Evolutionary conservation across 768 basidiomycete genomes (phyloP).

Genomic region (Amanita phalloides): DNA sequence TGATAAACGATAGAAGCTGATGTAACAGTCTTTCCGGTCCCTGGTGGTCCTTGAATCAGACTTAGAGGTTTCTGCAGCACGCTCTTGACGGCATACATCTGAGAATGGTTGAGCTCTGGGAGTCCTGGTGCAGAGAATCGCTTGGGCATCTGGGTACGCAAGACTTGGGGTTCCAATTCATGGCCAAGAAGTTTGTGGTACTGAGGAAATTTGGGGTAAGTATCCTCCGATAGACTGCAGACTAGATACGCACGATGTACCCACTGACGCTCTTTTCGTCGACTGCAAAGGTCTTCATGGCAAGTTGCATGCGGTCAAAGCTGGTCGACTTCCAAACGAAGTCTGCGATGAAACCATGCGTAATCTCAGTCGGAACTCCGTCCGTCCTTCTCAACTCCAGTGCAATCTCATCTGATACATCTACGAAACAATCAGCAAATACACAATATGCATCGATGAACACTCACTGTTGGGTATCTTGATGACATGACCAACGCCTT

Average conservation of each 20-base stretch:
- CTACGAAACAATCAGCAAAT: slow-evolving; percentile 25
- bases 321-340: slow-evolving; percentile 99
- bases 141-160: slow-evolving; percentile 91
- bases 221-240: neutral
- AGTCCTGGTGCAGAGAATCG: slow-evolving; percentile 95
- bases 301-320: slow-evolving; percentile 98
- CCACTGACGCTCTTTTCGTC: slow-evolving; percentile 99
- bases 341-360: slow-evolving; percentile 93
- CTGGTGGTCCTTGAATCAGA: slow-evolving; percentile 96
- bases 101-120: slow-evolving; percentile 97
- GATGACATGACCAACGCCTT: slow-evolving; percentile 95
- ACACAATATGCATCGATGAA: slow-evolving; percentile 1
- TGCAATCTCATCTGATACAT: slow-evolving; percentile 96
- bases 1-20: slow-evolving; percentile 99
- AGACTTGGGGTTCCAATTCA: slow-evolving; percentile 89
- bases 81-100: slow-evolving; percentile 99
- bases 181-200: slow-evolving; percentile 99
- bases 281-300: slow-evolving; percentile 99
- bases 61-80: slow-evolving; percentile 97
- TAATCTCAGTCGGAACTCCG: slow-evolving; percentile 88
- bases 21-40: slow-evolving; percentile 98
- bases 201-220: slow-evolving; percentile 25
- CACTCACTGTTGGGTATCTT: slow-evolving; percentile 96
- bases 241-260: slow-evolving; percentile 69
- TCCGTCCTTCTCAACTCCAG: slow-evolving; percentile 86